Base-by-base conservation (phyloP, 441 rosid species). In the Pelargonium myrrhifolium region DNA sequence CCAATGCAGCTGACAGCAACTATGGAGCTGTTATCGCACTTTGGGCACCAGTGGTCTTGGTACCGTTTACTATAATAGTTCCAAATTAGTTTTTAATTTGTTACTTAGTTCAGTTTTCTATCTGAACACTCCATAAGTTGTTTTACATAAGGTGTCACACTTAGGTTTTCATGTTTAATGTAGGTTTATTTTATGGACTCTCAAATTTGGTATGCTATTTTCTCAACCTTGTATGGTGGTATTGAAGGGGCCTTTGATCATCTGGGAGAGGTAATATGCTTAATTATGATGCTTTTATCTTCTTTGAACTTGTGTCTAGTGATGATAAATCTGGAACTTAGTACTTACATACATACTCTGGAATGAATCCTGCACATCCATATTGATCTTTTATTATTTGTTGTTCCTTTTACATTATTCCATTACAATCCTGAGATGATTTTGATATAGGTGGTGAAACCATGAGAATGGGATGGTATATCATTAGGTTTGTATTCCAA, bases 101-200 rank as follows among this genome's bases (percentile, higher is more conserved):
- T n/a, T 39, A 45, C 53, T 45, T 45, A 3, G 15, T 45, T 12
- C 14, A n/a, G 53, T 45, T 45, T 45, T 45, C 53, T 3, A 4
- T 3, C 53, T 45, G 53, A 4, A n/a, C 4, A 14, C 10, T 12
- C 10, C 53, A 12, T 45, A 45, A 45, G 6, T 17, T 51, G 20
- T 51, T 15, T n/a, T 51, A n/a, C 58, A 51, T 45, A 45, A 14
- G 53, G 53, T 45, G 53, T 51, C 58, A n/a, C 43, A 62, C 78
- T 22, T 68, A 65, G 67, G 18, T 11, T 69, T 74, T 65, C 18
- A 62, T 55, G 64, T 78, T 68, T 63, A 35, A 62, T 79, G 82
- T 81, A 94, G 97, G 85, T 94, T 53, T 93, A 91, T 76, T 93
- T 93, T 67, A 86, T 93, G 97, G 99, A 94, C 81, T 85, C 96